Evolutionary conservation across 139 green algal genomes (phyloP), one percentile per base, ranked within the genome.

Genomic region (Deuterostichococcus epilithicus): DNA sequence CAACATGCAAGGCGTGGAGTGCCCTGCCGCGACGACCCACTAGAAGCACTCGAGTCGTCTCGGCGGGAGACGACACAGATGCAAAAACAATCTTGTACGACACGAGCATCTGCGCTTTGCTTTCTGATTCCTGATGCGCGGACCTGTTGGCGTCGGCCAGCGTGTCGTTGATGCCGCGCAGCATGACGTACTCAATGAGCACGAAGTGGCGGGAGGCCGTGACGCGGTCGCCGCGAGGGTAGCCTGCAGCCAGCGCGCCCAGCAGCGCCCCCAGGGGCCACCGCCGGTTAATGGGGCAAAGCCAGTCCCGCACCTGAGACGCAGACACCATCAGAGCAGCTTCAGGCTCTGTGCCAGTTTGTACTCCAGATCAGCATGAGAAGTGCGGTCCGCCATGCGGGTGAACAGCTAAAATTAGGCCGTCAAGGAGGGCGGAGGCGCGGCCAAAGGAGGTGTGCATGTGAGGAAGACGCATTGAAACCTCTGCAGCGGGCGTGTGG

Each of bases 161-260:
- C 1, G 58, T 89, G 86, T 98, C 94, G 77, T 98, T 98, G 35
- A 98, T 81, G 6, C 88, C 90, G 10, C 75, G 66, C 67, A 98
- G 88, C 91, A 98, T 93, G 18, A 92, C 88, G 85, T 98, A 97
- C 84, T 97, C 94, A n/a, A 98, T 87, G 30, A 98, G 82, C 74
- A 97, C 88, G 44, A 88, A 69, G 44, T 75, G 68, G 23, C 83
- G 81, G 33, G 71, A 68, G n/a, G 36, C 68, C 32, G 58, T 74
- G 42, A 63, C 52, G 20, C 20, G 10, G 18, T 22, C 76, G 47
- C 28, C 73, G 36, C 39, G 59, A 1, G 90, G 88, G 74, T 91
- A 95, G 36, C 84, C 71, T 47, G 86, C 73, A 32, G 77, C 52
- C 37, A 94, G 80, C 32, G 80, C 67, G 0, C 65, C 82, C 0